Evolutionary conservation across 805 yeast species (phyloP).

Genomic region (Cyberlindnera xishuangbannaensis): DNA sequence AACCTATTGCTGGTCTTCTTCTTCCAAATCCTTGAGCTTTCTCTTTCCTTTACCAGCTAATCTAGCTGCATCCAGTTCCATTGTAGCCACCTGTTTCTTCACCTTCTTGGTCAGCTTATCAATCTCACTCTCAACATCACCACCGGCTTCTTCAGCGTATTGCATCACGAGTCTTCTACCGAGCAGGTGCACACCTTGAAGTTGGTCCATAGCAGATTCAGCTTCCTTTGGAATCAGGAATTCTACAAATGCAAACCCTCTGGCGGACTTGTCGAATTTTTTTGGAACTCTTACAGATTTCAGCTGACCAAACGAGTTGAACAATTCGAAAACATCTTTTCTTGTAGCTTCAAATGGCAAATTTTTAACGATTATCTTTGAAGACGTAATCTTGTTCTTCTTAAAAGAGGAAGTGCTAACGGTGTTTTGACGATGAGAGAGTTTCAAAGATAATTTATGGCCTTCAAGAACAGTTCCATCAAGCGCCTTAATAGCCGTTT

Average conservation of each 20-base stretch:
- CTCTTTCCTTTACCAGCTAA: constrained; percentile 69
- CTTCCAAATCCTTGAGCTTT: constrained; percentile 47
- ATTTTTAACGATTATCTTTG: constrained; percentile 81
- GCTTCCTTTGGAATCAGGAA: constrained; percentile 85
- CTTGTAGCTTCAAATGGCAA: constrained; percentile 94
- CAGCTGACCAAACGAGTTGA: constrained; percentile 91
- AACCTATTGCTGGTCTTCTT: constrained; percentile 10
- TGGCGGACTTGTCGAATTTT: constrained; percentile 89
- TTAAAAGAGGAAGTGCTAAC: constrained; percentile 22
- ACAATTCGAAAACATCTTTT: constrained; percentile 86
- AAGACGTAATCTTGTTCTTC: constrained; percentile 14
- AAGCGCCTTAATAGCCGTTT: constrained; percentile 62
- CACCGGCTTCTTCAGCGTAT: constrained; percentile 81
- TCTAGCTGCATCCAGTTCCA: constrained; percentile 65
- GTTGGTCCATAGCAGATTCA: constrained; percentile 85
- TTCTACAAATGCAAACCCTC: constrained; percentile 98
- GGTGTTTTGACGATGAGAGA: constrained; percentile 70
- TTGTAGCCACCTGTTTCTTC: constrained; percentile 70
- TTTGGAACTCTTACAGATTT: constrained; percentile 94
- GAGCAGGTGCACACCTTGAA: constrained; percentile 92
- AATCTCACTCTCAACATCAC: constrained; percentile 84
- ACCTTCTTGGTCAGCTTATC: constrained; percentile 86
- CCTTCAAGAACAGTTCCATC: constrained; percentile 82
- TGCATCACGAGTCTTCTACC: constrained; percentile 94
- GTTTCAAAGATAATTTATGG: constrained; percentile 81